phyloP scores from a whole-genome alignment of 1,284 basidiomycete genomes.

The Abortiporus biennis region DNA sequence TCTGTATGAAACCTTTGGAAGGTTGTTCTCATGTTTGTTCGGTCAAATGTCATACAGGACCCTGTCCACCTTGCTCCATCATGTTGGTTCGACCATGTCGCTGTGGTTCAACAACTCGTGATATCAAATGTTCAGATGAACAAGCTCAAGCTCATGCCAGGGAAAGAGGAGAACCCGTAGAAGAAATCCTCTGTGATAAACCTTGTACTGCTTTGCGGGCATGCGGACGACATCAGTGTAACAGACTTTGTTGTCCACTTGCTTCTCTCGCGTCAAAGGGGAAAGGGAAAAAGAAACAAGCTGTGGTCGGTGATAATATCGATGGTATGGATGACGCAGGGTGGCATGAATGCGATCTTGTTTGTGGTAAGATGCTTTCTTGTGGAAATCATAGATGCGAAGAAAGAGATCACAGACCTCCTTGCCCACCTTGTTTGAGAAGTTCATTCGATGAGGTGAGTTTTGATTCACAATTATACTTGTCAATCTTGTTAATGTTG shows the following conservation, averaged over 20 bases:
- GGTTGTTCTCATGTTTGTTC: slow-evolving; percentile 68
- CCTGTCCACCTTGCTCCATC: slow-evolving; percentile 73
- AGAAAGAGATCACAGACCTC: slow-evolving; percentile 73
- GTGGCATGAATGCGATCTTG: slow-evolving; percentile 75
- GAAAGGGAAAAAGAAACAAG: slow-evolving; percentile 57
- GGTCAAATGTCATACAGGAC: slow-evolving; percentile 48
- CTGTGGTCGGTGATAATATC: slow-evolving; percentile 17
- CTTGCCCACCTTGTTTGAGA: slow-evolving; percentile 76
- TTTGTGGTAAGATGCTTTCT: slow-evolving; percentile 65
- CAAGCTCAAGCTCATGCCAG: slow-evolving; percentile 19
- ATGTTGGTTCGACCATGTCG: slow-evolving; percentile 70
- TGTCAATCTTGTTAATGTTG: no score
- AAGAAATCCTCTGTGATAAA: slow-evolving; percentile 71
- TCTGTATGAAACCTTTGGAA: slow-evolving; percentile 60
- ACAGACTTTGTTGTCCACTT: slow-evolving; percentile 80
- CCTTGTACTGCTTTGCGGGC: slow-evolving; percentile 69
- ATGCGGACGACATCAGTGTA: slow-evolving; percentile 82
- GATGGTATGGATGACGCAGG: slow-evolving; percentile 50
- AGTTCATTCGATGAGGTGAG: slow-evolving; percentile 85
- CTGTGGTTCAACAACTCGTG: slow-evolving; percentile 64
- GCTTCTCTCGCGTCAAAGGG: slow-evolving; percentile 55
- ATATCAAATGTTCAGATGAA: slow-evolving; percentile 43
- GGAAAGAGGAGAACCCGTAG: slow-evolving; percentile 24
- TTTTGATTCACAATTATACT: background rate
- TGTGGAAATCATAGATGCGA: slow-evolving; percentile 80